Evolutionary conservation across 176 grass and related monocot species (phyloP).

Genomic region (Dendrocalamus sinicus): DNA sequence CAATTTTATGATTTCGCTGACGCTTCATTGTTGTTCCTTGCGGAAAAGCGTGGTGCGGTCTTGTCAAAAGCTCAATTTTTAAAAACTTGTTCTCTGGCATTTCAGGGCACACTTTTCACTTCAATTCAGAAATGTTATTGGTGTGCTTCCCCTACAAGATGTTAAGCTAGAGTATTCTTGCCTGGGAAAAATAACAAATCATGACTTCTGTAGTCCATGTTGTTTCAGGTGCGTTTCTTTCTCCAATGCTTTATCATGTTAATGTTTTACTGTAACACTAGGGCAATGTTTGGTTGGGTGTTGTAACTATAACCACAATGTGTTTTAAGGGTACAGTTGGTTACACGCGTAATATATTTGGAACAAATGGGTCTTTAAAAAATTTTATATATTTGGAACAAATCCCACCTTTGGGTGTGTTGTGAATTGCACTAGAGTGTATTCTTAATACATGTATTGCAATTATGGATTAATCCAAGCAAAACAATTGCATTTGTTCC

Average conservation of each 20-base stretch:
- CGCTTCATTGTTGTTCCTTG: background rate
- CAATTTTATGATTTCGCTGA: background rate
- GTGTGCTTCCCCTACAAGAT: background rate
- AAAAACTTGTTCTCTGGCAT: background rate
- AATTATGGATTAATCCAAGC: background rate
- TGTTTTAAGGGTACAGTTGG: background rate
- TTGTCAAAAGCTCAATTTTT: background rate
- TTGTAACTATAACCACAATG: background rate
- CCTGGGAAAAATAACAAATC: background rate
- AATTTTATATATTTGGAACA: background rate
- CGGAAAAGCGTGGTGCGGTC: background rate
- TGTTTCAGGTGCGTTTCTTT: constrained; percentile 50
- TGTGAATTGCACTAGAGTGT: background rate
- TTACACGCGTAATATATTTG: background rate
- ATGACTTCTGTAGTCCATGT: constrained; percentile 50
- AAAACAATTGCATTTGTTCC: background rate
- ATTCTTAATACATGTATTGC: background rate
- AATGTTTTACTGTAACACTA: background rate
- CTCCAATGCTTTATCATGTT: background rate
- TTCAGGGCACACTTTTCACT: background rate
- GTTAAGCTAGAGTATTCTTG: background rate
- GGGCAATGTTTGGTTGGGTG: background rate
- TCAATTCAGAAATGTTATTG: background rate
- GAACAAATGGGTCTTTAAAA: background rate
- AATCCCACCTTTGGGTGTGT: background rate